A percentile compares a stretch with the other conserved stretches of the same genome.
These are phyloP conservation scores for Torulaspora quercuum DNA, from an alignment of 805 yeast species.

Conservation along the genomic window DNA sequence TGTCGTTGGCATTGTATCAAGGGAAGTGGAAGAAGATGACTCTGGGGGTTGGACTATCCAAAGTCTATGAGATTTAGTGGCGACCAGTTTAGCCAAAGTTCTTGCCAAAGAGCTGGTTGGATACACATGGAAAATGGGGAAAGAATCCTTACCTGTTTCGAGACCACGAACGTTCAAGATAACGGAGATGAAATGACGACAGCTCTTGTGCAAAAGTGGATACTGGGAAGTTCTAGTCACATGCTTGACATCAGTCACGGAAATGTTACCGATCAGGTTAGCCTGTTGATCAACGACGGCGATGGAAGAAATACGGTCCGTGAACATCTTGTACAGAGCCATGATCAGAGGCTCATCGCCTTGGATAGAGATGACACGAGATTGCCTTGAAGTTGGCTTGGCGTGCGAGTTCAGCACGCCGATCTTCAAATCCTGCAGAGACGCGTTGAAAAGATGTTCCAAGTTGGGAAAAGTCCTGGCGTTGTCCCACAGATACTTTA, in stretches of 20 bases:
- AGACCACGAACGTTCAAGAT: conserved; percentile 85
- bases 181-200: conserved; percentile 82
- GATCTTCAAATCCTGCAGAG: conserved; percentile 69
- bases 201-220: conserved; percentile 73
- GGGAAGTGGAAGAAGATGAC: conserved; percentile 21
- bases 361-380: conserved; percentile 70
- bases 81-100: conserved; percentile 90
- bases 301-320: conserved; percentile 77
- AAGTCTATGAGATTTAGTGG: conserved; percentile 87
- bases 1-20: conserved; percentile 21
- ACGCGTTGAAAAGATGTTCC: conserved; percentile 66
- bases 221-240: conserved; percentile 86
- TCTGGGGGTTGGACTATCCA: conserved; percentile 70
- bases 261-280: conserved; percentile 82
- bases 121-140: conserved; percentile 93
- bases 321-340: conserved; percentile 82
- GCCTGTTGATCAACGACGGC: conserved; percentile 84
- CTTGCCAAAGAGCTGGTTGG: conserved; percentile 75
- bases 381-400: conserved; percentile 39
- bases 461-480: conserved; percentile 80
- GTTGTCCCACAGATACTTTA: conserved; percentile 86
- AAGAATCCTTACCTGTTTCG: conserved; percentile 83
- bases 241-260: conserved; percentile 88
- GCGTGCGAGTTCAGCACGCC: conserved; percentile 50
- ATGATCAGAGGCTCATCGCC: conserved; percentile 88